Evolutionary conservation across 2,329 filamentous ascomycete species (phyloP).

Genomic region (Alternaria solani): DNA sequence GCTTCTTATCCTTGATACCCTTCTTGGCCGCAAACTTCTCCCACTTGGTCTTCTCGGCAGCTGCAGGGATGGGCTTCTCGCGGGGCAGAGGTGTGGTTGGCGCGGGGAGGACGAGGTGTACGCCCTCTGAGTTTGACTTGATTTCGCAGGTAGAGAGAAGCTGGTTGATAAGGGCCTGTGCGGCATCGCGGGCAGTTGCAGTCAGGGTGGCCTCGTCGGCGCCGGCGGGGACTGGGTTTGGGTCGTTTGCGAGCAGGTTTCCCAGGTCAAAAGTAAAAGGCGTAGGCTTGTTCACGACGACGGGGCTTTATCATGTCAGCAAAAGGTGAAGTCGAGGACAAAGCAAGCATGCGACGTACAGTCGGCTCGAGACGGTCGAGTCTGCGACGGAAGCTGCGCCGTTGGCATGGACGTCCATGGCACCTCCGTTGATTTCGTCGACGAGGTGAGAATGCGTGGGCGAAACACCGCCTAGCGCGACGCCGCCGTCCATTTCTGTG

Average conservation of each 20-base stretch:
- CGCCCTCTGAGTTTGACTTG: constrained; percentile 70
- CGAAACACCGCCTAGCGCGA: constrained; percentile 28
- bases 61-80: constrained; percentile 87
- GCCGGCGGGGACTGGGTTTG: constrained; percentile 77
- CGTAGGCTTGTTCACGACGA: constrained; percentile 72
- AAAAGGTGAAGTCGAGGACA: background rate
- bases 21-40: constrained; percentile 96
- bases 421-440: constrained; percentile 41
- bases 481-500: constrained; percentile 43
- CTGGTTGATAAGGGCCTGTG: constrained; percentile 92
- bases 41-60: constrained; percentile 90
- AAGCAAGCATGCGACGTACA: constrained; percentile 33
- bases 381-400: constrained; percentile 44
- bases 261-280: constrained; percentile 93
- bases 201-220: constrained; percentile 72
- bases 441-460: constrained; percentile 40
- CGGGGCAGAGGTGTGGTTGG: constrained; percentile 77
- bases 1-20: constrained; percentile 89
- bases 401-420: constrained; percentile 44
- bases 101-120: constrained; percentile 79
- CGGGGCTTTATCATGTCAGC: constrained; percentile 30
- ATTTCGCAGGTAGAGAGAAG: constrained; percentile 88
- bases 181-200: constrained; percentile 82
- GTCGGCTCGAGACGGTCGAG: constrained; percentile 41
- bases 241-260: constrained; percentile 83